Conservation (phyloP, 2,329 filamentous ascomycete genomes). For the Apiospora sp. region DNA sequence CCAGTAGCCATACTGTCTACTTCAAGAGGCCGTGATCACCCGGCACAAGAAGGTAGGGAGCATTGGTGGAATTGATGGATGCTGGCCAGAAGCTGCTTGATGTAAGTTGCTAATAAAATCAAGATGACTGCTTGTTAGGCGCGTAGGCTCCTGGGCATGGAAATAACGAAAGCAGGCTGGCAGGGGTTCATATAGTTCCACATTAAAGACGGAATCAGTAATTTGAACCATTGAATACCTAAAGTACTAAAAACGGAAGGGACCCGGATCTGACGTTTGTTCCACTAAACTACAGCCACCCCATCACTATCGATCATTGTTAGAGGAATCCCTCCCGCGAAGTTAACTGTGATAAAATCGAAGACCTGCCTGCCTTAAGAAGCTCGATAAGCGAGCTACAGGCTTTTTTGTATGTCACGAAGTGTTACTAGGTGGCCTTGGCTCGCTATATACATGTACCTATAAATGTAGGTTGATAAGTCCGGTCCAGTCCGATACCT, state of each 20-base stretch:
- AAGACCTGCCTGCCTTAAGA: too few species aligned
- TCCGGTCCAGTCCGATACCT: not conserved
- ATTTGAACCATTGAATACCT: not conserved
- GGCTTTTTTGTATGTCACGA: not conserved
- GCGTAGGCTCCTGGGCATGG: not conserved
- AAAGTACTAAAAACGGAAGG: too few species aligned
- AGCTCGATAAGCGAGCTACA: not conserved
- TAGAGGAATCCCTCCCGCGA: not conserved
- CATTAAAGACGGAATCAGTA: not conserved
- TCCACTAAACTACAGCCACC: not conserved
- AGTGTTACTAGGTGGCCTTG: not conserved
- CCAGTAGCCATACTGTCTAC: not conserved
- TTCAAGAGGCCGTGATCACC: not conserved
- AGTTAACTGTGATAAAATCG: not conserved
- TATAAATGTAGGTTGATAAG: not conserved
- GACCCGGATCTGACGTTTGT: not conserved
- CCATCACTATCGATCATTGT: not conserved
- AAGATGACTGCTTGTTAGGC: not conserved
- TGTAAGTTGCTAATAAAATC: not conserved
- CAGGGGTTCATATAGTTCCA: not conserved
- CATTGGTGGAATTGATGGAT: slow-evolving; percentile 6
- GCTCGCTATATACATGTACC: not conserved
- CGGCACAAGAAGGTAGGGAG: not conserved
- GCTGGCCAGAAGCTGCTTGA: not conserved
- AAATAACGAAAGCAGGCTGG: not conserved